A percentile compares a stretch with the other conserved stretches of the same genome.
Conservation (phyloP, 2,329 filamentous ascomycete species). For the Aspergillus niger region DNA sequence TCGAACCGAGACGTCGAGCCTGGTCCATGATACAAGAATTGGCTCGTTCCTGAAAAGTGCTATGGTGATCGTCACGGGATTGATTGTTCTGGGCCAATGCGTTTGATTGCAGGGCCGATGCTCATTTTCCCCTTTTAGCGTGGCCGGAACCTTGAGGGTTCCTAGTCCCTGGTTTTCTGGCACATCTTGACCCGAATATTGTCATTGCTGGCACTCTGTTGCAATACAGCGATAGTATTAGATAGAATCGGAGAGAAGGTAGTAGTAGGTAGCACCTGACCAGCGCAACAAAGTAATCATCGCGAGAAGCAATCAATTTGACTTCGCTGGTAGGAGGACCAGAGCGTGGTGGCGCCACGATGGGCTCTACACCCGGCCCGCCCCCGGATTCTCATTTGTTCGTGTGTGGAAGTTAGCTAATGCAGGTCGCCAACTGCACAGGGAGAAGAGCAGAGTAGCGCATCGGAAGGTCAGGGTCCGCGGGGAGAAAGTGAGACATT, state of each 20-base stretch:
- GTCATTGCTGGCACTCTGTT: neutral
- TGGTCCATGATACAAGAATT: slow-evolving; percentile 5
- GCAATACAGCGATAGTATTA: neutral
- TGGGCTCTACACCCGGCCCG: slow-evolving; percentile 17
- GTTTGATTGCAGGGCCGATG: neutral
- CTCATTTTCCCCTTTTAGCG: neutral
- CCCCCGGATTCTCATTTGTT: slow-evolving; percentile 30
- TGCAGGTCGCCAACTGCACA: too few species aligned
- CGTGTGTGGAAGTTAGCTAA: slow-evolving; percentile 1
- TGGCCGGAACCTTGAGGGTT: slow-evolving; percentile 1
- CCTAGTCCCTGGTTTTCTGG: neutral
- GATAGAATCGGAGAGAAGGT: neutral
- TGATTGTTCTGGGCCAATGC: slow-evolving; percentile 17
- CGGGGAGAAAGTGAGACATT: slow-evolving; percentile 2
- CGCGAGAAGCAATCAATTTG: slow-evolving; percentile 12
- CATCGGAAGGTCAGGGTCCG: neutral
- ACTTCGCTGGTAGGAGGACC: slow-evolving; percentile 13
- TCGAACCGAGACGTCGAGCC: slow-evolving; percentile 4
- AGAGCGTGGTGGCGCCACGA: neutral
- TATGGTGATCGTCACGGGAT: slow-evolving; percentile 13
- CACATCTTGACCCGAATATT: neutral
- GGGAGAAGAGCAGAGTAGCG: neutral
- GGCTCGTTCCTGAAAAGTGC: slow-evolving; percentile 5
- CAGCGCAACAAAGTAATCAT: neutral
- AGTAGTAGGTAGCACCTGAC: neutral